Evolutionary conservation across 805 yeast species (phyloP).

Genomic region (Kluyveromyces dobzhanskii): DNA sequence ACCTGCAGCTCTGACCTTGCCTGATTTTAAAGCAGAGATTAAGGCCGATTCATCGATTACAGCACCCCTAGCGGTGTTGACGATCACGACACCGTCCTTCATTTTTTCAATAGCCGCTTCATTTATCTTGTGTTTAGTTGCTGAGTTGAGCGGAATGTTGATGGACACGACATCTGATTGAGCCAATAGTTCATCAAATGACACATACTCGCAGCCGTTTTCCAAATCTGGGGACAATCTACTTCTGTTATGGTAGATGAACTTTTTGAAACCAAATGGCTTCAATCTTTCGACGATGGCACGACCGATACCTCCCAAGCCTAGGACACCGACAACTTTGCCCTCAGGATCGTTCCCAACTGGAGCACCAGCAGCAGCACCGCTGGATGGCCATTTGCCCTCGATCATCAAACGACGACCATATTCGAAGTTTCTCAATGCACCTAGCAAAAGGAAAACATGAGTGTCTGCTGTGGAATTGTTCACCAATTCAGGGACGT

Average conservation of each 20-base stretch:
- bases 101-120: conserved; percentile 51
- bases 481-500: conserved; percentile 59
- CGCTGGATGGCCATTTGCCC: conserved; percentile 55
- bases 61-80: conserved; percentile 87
- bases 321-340: conserved; percentile 69
- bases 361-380: conserved; percentile 49
- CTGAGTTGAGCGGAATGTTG: conserved; percentile 66
- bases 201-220: conserved; percentile 59
- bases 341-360: conserved; percentile 72
- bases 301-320: conserved; percentile 88
- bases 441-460: conserved; percentile 51
- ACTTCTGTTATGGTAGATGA: conserved; percentile 65
- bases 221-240: conserved; percentile 54
- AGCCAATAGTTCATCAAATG: conserved; percentile 57
- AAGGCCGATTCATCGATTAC: conserved; percentile 61
- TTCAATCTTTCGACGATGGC: conserved; percentile 61
- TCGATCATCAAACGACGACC: conserved; percentile 46
- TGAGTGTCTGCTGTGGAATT: conserved; percentile 68
- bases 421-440: conserved; percentile 56
- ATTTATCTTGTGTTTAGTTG: conserved; percentile 64
- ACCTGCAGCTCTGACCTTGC: conserved; percentile 61
- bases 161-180: conserved; percentile 64
- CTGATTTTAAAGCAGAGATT: conserved; percentile 46
- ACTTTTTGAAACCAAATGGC: conserved; percentile 69
- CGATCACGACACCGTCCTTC: conserved; percentile 68